phyloP scores from a whole-genome alignment of 2,329 filamentous ascomycete species.

The Penicillium sp. region DNA sequence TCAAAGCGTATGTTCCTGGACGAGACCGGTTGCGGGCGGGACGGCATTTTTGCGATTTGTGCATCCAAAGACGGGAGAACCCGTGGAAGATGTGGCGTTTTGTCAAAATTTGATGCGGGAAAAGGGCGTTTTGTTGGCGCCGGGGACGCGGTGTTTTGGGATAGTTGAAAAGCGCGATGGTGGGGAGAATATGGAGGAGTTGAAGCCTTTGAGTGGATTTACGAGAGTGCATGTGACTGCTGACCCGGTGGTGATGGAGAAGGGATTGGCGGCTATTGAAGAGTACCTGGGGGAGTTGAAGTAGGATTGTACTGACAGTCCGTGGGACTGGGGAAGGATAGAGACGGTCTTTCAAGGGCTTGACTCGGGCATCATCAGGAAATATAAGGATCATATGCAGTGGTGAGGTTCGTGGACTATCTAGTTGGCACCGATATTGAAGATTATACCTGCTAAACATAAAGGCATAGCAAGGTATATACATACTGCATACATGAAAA shows the following conservation, averaged over 20 bases:
- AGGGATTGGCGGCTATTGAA: neutral
- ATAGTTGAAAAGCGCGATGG: neutral
- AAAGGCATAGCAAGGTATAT: no score
- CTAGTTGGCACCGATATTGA: no score
- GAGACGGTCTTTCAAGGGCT: no score
- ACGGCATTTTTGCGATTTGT: slow-evolving; percentile 7
- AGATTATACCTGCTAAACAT: no score
- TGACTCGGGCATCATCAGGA: no score
- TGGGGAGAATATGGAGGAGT: neutral
- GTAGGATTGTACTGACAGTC: no score
- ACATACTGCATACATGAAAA: no score
- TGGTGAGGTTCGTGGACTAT: no score
- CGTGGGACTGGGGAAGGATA: no score
- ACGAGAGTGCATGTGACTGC: slow-evolving; percentile 7
- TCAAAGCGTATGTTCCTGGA: neutral
- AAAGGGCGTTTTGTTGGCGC: slow-evolving; percentile 7
- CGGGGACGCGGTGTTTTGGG: slow-evolving; percentile 9
- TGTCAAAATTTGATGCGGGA: neutral
- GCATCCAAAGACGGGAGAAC: neutral
- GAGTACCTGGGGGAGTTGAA: neutral
- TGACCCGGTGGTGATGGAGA: neutral
- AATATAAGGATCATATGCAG: no score
- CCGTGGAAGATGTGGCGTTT: slow-evolving; percentile 9
- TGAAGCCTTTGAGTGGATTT: slow-evolving; percentile 5
- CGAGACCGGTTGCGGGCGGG: slow-evolving; percentile 1